phyloP scores from a whole-genome alignment of 768 basidiomycete genomes.

The Amanita inopinata region DNA sequence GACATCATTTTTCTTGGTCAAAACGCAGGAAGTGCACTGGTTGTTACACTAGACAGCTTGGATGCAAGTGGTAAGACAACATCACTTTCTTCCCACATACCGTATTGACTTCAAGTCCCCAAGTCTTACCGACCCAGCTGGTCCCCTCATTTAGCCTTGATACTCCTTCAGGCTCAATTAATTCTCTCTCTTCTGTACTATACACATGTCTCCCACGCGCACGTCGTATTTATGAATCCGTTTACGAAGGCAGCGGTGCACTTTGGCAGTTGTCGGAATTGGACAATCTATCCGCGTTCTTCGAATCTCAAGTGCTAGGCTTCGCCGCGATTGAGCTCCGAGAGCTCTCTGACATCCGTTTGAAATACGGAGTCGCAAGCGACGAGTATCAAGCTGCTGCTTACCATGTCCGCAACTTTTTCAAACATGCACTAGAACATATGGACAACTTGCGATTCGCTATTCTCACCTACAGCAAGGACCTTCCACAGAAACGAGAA shows the following conservation, averaged over 20 bases:
- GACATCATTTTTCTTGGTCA: conserved; percentile 48
- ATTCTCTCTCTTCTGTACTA: conserved; percentile 42
- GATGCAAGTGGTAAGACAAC: conserved; percentile 45
- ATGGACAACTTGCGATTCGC: conserved; percentile 35
- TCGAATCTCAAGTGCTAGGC: conserved; percentile 37
- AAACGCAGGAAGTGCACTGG: conserved; percentile 37
- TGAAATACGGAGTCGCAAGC: conserved; percentile 38
- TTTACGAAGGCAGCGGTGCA: conserved; percentile 30
- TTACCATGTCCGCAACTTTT: conserved; percentile 34
- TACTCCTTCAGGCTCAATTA: conserved; percentile 21
- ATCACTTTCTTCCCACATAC: not conserved
- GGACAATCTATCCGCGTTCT: conserved; percentile 38
- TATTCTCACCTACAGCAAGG: conserved; percentile 37
- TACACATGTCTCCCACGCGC: conserved; percentile 53
- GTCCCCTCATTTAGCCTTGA: conserved; percentile 36
- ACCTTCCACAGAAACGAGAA: conserved; percentile 27
- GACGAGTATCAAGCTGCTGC: conserved; percentile 43
- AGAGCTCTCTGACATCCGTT: conserved; percentile 38
- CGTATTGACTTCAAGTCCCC: conserved; percentile 8
- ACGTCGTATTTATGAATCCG: conserved; percentile 41
- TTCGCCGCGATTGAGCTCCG: conserved; percentile 60
- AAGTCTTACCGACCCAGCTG: conserved; percentile 43
- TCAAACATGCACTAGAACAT: conserved; percentile 33
- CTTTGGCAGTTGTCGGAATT: conserved; percentile 19
- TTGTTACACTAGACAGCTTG: conserved; percentile 47